Evolutionary conservation across 495 filamentous ascomycete species (phyloP).

Genomic region (Trichoderma asperelloides): DNA sequence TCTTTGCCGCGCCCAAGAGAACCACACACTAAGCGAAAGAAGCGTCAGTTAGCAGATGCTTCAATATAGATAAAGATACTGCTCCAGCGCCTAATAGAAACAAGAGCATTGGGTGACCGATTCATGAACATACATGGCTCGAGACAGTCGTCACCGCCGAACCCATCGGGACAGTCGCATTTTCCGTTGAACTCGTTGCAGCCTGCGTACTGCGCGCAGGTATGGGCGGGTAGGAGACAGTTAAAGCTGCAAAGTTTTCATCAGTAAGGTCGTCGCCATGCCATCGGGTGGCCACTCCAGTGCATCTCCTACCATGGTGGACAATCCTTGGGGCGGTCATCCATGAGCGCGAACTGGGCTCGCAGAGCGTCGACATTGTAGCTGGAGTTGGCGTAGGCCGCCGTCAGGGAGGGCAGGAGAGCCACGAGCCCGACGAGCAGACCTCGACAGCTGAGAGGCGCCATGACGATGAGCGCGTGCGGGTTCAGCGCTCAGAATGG

Average conservation of each 20-base stretch:
- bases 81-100: neutral
- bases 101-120: neutral
- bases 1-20: conserved; percentile 73
- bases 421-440: conserved; percentile 25
- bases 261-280: neutral
- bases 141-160: conserved; percentile 86
- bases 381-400: conserved; percentile 32
- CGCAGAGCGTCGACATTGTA: conserved; percentile 41
- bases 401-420: conserved; percentile 29
- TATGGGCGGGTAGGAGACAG: conserved; percentile 87
- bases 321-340: conserved; percentile 48
- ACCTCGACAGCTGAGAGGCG: conserved; percentile 23
- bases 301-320: conserved; percentile 47
- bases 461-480: conserved; percentile 26
- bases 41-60: neutral
- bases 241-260: conserved; percentile 63
- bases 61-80: neutral
- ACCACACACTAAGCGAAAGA: conserved; percentile 55
- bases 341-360: conserved; percentile 41
- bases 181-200: conserved; percentile 84
- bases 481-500: neutral
- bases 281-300: neutral
- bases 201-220: conserved; percentile 75
- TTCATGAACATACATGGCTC: conserved; percentile 48
- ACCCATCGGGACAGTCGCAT: conserved; percentile 85